Evolutionary conservation across 345 rosid genomes (phyloP), one percentile per base, ranked within the genome.

Genomic region (Alliaria petiolata): DNA sequence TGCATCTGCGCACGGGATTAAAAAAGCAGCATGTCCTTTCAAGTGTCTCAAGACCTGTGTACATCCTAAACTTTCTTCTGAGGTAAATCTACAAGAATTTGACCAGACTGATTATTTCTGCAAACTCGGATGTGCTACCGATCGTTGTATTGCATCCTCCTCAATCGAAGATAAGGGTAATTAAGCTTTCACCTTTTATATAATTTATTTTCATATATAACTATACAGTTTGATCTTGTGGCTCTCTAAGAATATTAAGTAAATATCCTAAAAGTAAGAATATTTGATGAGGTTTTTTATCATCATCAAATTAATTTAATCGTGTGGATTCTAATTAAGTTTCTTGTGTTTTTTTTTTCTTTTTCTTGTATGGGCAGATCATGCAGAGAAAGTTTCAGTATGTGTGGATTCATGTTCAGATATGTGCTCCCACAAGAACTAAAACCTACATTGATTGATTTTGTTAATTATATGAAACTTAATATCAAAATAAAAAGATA

Each of bases 391-490:
- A 62, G 69, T n/a, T 52, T 52, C 69, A 34, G 13, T 3, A 33
- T 71, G 76, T 1, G 69, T 62, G 38, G 76, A 33, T 33, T 52
- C 63, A 42, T 71, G 76, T 22, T 42, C 76, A 42, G 8, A 52
- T 38, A 43, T 4, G 38, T 71, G 76, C 45, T 52, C 69, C 35
- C 5, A 31, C 19, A 30, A 40, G 36, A 62, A 49, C 54, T 69
- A 70, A 70, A 59, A 6, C 14, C 31, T 46, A 13, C 62, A n/a
- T 8, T 50, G 17, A 13, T 17, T 25, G 30, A 47, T 45, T 69
- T 47, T n/a, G 6, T 31, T 52, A 2, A n/a, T n/a, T n/a, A n/a
- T 34, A 33, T 28, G 15, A 28, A 28, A 17, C 8, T 30, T 6
- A 13, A 15, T 57, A 33, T 50, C 8, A 19, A 30, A 28, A 8